phyloP scores from a whole-genome alignment of 2,329 filamentous ascomycete species.

The Fusarium sp. region DNA sequence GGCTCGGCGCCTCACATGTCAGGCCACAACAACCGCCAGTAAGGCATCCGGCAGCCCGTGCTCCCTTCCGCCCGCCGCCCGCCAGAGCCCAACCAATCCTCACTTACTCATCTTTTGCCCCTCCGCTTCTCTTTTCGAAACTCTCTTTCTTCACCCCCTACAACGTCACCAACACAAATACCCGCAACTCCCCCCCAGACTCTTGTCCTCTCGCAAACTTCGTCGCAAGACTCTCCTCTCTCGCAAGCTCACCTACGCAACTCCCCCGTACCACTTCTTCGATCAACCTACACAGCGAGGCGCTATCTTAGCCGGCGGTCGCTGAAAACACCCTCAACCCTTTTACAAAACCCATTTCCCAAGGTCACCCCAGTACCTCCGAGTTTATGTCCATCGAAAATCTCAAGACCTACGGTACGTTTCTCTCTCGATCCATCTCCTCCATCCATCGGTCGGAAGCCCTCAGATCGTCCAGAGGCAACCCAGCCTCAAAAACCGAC shows the following conservation, averaged over 20 bases:
- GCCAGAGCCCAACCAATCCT: not conserved
- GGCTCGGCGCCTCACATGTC: constrained; percentile 10
- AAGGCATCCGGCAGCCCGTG: not conserved
- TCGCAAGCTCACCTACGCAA: not conserved
- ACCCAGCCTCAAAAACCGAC: not conserved
- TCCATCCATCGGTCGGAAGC: not conserved
- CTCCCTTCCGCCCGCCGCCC: constrained; percentile 18
- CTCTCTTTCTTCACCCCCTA: constrained; percentile 33
- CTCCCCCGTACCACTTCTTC: not conserved
- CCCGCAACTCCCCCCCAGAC: constrained; percentile 27
- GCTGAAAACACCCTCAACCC: constrained; percentile 55
- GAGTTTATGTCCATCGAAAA: constrained; percentile 99
- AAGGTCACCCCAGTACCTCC: constrained; percentile 71
- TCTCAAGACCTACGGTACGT: constrained; percentile 93
- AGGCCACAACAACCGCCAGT: constrained; percentile 7
- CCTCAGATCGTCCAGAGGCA: not conserved
- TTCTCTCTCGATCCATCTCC: constrained; percentile 46
- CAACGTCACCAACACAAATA: constrained; percentile 43
- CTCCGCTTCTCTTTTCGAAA: constrained; percentile 28
- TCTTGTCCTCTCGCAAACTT: constrained; percentile 33
- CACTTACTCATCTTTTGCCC: constrained; percentile 41
- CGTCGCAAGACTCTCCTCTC: constrained; percentile 31
- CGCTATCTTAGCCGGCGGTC: constrained; percentile 62
- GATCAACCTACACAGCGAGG: constrained; percentile 56
- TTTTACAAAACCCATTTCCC: constrained; percentile 65